Evolutionary conservation across 2,329 filamentous ascomycete species (phyloP).

Genomic region (Calcarisporium arbuscula): DNA sequence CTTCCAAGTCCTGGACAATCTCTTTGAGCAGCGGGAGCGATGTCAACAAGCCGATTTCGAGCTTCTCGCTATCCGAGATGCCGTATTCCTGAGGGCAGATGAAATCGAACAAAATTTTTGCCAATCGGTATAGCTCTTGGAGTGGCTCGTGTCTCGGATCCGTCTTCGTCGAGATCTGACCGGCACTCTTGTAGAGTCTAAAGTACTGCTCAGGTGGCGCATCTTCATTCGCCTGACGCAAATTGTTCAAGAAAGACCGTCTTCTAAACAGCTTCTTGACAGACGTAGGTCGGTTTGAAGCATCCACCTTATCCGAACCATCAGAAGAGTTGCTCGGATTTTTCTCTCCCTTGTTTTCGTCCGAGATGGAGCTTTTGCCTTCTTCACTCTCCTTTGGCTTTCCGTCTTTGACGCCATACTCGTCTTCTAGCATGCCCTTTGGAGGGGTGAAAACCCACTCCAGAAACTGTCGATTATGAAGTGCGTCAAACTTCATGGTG

Average conservation of each 20-base stretch:
- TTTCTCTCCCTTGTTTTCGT: slow-evolving; percentile 23
- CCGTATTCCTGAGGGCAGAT: slow-evolving; percentile 98
- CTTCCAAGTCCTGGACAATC: slow-evolving; percentile 93
- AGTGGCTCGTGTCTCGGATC: slow-evolving; percentile 83
- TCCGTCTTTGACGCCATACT: slow-evolving; percentile 41
- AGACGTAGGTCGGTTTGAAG: slow-evolving; percentile 25
- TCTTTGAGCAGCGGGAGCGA: slow-evolving; percentile 91
- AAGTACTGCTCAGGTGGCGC: slow-evolving; percentile 71
- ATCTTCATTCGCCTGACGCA: slow-evolving; percentile 45
- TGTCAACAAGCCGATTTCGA: slow-evolving; percentile 95
- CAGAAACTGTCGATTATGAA: slow-evolving; percentile 92
- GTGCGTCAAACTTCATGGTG: slow-evolving; percentile 98
- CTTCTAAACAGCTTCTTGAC: slow-evolving; percentile 49
- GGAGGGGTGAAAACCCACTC: slow-evolving; percentile 97
- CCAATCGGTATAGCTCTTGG: slow-evolving; percentile 85
- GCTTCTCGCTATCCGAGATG: slow-evolving; percentile 89
- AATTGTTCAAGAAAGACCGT: slow-evolving; percentile 52
- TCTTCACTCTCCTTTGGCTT: slow-evolving; percentile 37
- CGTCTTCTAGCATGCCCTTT: slow-evolving; percentile 68
- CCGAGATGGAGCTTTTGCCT: slow-evolving; percentile 4
- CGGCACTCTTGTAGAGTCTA: slow-evolving; percentile 76
- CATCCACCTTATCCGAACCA: slow-evolving; percentile 34
- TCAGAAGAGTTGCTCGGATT: slow-evolving; percentile 24
- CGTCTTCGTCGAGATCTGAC: slow-evolving; percentile 61
- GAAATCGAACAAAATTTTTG: slow-evolving; percentile 95